Base-by-base conservation (phyloP, 106 monocot species). In the Agapanthus africanus region DNA sequence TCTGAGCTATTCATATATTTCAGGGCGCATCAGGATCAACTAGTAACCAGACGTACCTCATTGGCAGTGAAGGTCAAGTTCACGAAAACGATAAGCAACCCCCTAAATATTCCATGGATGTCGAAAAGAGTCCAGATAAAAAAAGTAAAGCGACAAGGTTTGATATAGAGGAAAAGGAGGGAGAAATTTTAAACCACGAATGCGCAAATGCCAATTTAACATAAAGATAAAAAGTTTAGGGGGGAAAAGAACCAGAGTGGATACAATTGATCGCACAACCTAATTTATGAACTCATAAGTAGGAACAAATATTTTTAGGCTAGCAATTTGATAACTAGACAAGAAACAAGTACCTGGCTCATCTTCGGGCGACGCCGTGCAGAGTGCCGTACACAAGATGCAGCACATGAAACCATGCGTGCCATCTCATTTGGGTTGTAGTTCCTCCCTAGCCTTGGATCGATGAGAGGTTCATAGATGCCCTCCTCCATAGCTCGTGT, bases 391-490 rank as follows among this genome's bases (percentile, higher is more conserved):
- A 76, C 68, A 51, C 71, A 76, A 52, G 80, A 71, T 40, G 80
- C 80, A 42, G 80, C 80, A 68, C 80, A 80, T 37, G 66, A 59
- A 52, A 80, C 39, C 76, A 80, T 62, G 21, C 67, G 49, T 76
- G 66, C 36, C 76, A 80, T 72, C 33, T 76, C 76, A 32, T 72
- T 37, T 13, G 50, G 57, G 22, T 50, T 67, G 35, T 80, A 80
- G 60, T 68, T 75, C 27, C 39, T 51, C 23, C 60, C 72, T 9
- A 80, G 39, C 23, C 42, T 51, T 26, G 72, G 80, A 36, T 80
- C 80, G 15, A 76, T 38, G 11, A 80, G 67, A 16, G 57, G 66
- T 26, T 68, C 67, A 49, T 68, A 76, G 52, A 76, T 63, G 16
- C 36, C 76, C 19, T 67, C 76, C 7, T 76, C 61, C 28, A 67